Evolutionary conservation across 2,329 filamentous ascomycete species (phyloP), one percentile per base, ranked within the genome.

Genomic region (Xylariaceae sp.): DNA sequence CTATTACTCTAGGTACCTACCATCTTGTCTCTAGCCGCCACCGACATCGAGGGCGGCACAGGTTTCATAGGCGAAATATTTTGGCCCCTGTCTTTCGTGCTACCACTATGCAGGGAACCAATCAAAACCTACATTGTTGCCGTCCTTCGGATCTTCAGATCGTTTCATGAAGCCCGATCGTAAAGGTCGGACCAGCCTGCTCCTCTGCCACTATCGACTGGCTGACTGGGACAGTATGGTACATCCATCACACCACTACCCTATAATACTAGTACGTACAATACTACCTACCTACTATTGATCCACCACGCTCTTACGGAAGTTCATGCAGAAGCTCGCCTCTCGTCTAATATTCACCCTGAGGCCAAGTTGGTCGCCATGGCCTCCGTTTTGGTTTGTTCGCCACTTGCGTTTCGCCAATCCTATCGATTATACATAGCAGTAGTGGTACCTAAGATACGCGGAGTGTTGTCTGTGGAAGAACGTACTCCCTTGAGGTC

Each of bases 161-260:
- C 56, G 63, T 58, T 59, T 68, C 60, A 53, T 46, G 56, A 58
- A 56, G 53, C 53, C 53, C 56, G 50, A 64, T 63, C 62, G 59
- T 58, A 60, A 58, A 37, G 40, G 26, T 56, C 41, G 43, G 39
- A 21, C 28, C n/a, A 34, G 19, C 14, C 24, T 19, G 23, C 19
- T 16, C 17, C 43, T 54, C 29, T 14, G 3, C 21, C 29, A 23
- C 23, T 44, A 19, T 56, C 17, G 26, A 33, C 39, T n/a, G n/a
- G n/a, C n/a, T n/a, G n/a, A n/a, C n/a, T n/a, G n/a, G n/a, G n/a
- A n/a, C 7, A 17, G 33, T 19, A 47, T 8, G 14, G 40, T 47
- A 16, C n/a, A 17, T 31, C 26, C 12, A 14, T 31, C 33, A 47
- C 44, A 48, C 39, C 12, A 54, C 33, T 28, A 31, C 34, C n/a